Evolutionary conservation across 148 eudicot genomes (phyloP).

Genomic region (Chenopodium formosanum): DNA sequence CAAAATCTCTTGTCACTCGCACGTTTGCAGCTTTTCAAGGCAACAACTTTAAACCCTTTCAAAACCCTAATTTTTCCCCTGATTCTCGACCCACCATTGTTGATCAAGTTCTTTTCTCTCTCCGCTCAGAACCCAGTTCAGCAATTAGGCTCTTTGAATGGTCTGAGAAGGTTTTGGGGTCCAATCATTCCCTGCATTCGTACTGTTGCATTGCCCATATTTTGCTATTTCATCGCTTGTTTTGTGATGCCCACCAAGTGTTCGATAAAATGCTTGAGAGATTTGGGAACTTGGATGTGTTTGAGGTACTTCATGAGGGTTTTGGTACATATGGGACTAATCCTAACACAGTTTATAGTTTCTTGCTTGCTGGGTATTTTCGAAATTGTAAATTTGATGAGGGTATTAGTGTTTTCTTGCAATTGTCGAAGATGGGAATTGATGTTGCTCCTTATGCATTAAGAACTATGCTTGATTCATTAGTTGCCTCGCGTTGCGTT

Average conservation of each 20-base stretch:
- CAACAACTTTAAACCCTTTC: conserved; percentile 25
- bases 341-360: conserved; percentile 51
- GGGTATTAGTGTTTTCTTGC: conserved; percentile 39
- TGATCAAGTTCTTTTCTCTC: conserved; percentile 38
- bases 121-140: conserved; percentile 52
- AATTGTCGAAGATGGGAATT: conserved; percentile 42
- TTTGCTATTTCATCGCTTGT: conserved; percentile 43
- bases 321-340: conserved; percentile 40
- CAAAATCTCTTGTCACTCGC: conserved; percentile 24
- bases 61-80: conserved; percentile 23
- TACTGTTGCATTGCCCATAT: conserved; percentile 36
- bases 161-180: conserved; percentile 43
- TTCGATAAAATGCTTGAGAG: conserved; percentile 43
- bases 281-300: conserved; percentile 35
- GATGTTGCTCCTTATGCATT: conserved; percentile 47
- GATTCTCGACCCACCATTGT: conserved; percentile 33
- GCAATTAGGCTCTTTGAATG: conserved; percentile 55
- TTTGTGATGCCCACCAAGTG: conserved; percentile 46
- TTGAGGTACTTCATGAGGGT: conserved; percentile 36
- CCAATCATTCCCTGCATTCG: conserved; percentile 27
- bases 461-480: conserved; percentile 39
- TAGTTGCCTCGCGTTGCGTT: conserved; percentile 32
- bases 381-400: conserved; percentile 44
- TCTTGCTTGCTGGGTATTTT: conserved; percentile 52
- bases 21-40: conserved; percentile 40